Evolutionary conservation across 257 asterid genomes (phyloP), one percentile per base, ranked within the genome.

Genomic region (Fraxinus quadrangulata): DNA sequence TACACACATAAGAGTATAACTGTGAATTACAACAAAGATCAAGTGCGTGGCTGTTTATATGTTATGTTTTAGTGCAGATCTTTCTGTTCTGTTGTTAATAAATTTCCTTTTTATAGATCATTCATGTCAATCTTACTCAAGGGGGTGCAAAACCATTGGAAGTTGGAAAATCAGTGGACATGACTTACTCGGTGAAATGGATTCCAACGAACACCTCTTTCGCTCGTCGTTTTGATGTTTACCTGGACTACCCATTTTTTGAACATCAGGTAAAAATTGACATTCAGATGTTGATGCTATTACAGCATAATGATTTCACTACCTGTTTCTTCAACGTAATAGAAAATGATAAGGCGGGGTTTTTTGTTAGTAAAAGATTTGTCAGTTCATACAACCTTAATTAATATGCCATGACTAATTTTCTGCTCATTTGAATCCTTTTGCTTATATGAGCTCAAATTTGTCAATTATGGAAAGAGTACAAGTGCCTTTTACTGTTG

Each of bases 181-280:
- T 95, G 97, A 91, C 98, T 42, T 95, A 95, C 86, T 92, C 99
- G 56, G 98, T 95, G 39, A 92, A 88, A 82, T 95, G 98, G 98
- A 76, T 82, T 33, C 88, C 86, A 78, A 95, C 99, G n/a, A 90
- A 92, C 81, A 83, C 85, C 61, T 88, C 93, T 23, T 95, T 90
- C 88, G 97, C 94, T 23, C 98, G 88, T 67, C 97, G 99, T 40
- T 95, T 95, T 86, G 99, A 95, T 87, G 96, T 95, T 54, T 95
- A 95, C 84, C 88, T 95, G 79, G 99, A 95, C 82, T 95, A 95
- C 82, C 99, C 99, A 14, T 95, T 95, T 82, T 95, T 95, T 80
- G 99, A 95, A 89, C 99, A 95, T 83, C 99, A 95, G 98, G 99
- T 95, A 81, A 76, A 79, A 63, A 33, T 70, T 82, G 33, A 19